Base-by-base conservation (phyloP, 192 early-diverging fungal species). In the Podila epicladia region DNA sequence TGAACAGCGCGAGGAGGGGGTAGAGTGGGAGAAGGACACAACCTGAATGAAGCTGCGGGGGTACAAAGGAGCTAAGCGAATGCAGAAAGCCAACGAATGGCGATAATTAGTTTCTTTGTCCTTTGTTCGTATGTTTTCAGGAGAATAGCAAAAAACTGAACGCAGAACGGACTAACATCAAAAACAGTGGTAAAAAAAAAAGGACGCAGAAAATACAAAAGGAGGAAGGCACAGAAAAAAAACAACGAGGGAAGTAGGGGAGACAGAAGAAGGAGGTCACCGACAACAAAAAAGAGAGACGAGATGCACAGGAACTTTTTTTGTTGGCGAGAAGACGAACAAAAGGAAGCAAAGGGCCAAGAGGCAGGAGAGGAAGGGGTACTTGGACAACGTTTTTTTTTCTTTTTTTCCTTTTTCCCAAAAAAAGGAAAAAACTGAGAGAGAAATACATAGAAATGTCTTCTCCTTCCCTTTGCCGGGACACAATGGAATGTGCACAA, bases 361-460 rank as follows among this genome's bases (percentile, higher is more conserved):
- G 41, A 45, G 15, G 41, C 41, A 45, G 41, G 41, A 45, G 41
- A 9, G 41, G 41, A 45, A 45, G 41, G 53, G 37, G n/a, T 26
- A 45, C 9, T 50, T 66, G 45, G 28, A 71, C 31, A 70, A 70
- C 31, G 49, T 41, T 50, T 35, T 65, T 51, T 73, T 15, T 41
- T 50, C 26, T 65, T 51, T 73, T 15, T 50, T 28, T 60, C 64
- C 9, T 50, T 35, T 60, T 28, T 38, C 24, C 9, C 41, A 20
- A 58, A 45, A 15, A 17, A 45, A 17, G 12, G 3, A 33, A 33
- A 6, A 37, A 9, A 37, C 4, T 12, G 12, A 41, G 38, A 41
- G 38, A 45, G 41, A 37, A 37, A 37, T 8, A 37, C 33, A 33
- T 33, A 33, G 6, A 33, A 4, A 45, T 45, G 41, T 15, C 22